Percentiles rank a stretch among this genome's conserved stretches.
Evolutionary conservation across 176 grass and related monocot genomes (phyloP).

Genomic region (Triticum timopheevii): DNA sequence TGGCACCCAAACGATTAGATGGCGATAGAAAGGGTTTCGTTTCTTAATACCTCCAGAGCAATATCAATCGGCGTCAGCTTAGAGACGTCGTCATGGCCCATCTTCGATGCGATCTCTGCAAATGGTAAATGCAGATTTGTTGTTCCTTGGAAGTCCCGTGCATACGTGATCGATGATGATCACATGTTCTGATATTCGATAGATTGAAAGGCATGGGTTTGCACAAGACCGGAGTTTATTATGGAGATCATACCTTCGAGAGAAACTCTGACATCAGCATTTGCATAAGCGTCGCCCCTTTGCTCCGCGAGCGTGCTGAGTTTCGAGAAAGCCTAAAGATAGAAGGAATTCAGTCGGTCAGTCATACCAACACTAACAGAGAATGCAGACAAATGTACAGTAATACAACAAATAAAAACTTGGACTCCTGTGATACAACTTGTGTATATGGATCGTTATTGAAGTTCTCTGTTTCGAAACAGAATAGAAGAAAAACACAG

Average conservation of each 20-base stretch:
- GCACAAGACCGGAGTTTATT: not conserved
- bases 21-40: not conserved
- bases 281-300: conserved; percentile 87
- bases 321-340: conserved; percentile 76
- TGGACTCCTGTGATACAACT: not conserved
- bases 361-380: not conserved
- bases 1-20: not conserved
- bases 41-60: conserved; percentile 65
- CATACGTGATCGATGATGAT: not conserved
- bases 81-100: conserved; percentile 72
- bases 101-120: conserved; percentile 82
- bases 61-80: conserved; percentile 78
- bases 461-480: not conserved
- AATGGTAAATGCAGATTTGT: not conserved
- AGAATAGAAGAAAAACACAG: not conserved
- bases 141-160: not conserved
- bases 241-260: conserved; percentile 63
- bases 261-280: conserved; percentile 86
- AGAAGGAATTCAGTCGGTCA: not conserved
- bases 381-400: not conserved
- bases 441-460: not conserved
- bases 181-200: conserved; percentile 8
- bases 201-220: not conserved
- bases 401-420: not conserved
- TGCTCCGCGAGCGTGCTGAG: conserved; percentile 79